Percentiles rank a stretch among this genome's conserved stretches.
Conservation (phyloP, 75 land plant species). For the Azolla pinnata region DNA sequence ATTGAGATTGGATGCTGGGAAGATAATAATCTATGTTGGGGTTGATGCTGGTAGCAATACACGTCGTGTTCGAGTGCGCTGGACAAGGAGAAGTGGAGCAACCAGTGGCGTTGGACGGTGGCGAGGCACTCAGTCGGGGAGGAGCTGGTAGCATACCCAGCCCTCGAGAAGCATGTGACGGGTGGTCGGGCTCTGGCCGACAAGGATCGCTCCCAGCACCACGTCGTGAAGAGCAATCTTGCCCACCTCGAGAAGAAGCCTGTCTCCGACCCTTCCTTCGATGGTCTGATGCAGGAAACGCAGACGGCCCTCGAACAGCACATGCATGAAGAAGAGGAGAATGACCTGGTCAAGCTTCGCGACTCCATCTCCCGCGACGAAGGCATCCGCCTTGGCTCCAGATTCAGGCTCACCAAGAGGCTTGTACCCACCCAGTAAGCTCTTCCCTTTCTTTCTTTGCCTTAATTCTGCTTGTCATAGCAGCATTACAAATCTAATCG, state of each 20-base stretch:
- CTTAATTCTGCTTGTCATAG: no score
- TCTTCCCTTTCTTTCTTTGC: neutral
- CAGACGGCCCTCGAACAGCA: slow-evolving; percentile 21
- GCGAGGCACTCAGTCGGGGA: slow-evolving; percentile 24
- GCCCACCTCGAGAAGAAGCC: slow-evolving; percentile 11
- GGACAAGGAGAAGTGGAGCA: slow-evolving; percentile 25
- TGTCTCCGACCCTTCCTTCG: slow-evolving; percentile 9
- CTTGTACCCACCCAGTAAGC: slow-evolving; percentile 22
- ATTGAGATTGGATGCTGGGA: no score
- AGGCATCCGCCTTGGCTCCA: slow-evolving; percentile 10
- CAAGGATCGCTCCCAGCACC: slow-evolving; percentile 26
- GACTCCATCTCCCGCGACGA: neutral
- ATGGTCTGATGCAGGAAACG: slow-evolving; percentile 16
- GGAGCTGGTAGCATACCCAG: slow-evolving; percentile 29
- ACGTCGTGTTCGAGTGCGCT: slow-evolving; percentile 3
- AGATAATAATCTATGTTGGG: no score
- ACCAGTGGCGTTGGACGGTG: slow-evolving; percentile 27
- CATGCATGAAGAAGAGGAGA: slow-evolving; percentile 19
- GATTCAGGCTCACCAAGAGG: slow-evolving; percentile 19
- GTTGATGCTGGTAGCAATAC: slow-evolving; percentile 28
- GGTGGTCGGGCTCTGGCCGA: slow-evolving; percentile 23
- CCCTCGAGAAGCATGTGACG: slow-evolving; percentile 7
- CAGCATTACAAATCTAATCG: no score
- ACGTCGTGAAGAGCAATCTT: slow-evolving; percentile 14
- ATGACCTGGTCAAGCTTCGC: slow-evolving; percentile 18